phyloP scores from a whole-genome alignment of 352 stramenopile genomes.

The Phytophthora agathidicida region DNA sequence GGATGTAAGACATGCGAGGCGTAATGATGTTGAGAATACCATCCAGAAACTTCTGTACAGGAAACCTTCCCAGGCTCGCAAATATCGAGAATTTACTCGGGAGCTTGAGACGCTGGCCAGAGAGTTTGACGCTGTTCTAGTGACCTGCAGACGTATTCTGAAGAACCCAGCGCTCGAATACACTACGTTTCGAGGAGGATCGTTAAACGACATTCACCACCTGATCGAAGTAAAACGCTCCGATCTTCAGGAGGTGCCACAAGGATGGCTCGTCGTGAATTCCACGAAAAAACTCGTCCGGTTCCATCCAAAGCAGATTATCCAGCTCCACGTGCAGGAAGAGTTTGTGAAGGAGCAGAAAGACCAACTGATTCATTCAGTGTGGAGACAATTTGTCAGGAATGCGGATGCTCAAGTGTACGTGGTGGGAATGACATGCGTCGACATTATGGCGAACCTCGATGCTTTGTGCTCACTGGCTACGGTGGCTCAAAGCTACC shows the following conservation, averaged over 20 bases:
- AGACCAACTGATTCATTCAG: constrained; percentile 30
- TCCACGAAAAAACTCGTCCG: constrained; percentile 51
- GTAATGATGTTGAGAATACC: constrained; percentile 30
- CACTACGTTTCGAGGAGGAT: constrained; percentile 31
- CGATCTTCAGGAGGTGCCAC: constrained; percentile 31
- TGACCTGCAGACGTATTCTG: constrained; percentile 17
- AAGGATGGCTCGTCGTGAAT: constrained; percentile 52
- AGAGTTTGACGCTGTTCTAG: constrained; percentile 23
- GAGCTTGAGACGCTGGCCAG: constrained; percentile 27
- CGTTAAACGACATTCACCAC: constrained; percentile 33
- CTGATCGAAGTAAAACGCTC: constrained; percentile 35
- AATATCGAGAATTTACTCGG: constrained; percentile 22
- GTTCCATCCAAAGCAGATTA: constrained; percentile 44
- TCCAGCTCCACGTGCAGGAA: constrained; percentile 41
- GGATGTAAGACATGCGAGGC: constrained; percentile 21
- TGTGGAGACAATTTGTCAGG: constrained; percentile 50
- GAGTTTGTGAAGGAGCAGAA: constrained; percentile 42
- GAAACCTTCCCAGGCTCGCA: constrained; percentile 6
- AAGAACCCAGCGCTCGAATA: constrained; percentile 29
- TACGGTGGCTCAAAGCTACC: constrained; percentile 44
- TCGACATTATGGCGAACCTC: constrained; percentile 56
- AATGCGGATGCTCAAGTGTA: constrained; percentile 45
- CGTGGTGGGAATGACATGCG: constrained; percentile 40
- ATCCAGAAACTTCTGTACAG: constrained; percentile 26
- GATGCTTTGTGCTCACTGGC: constrained; percentile 73